phyloP scores from a whole-genome alignment of 108 stramenopile genomes.

The Nitzschia sp. region DNA sequence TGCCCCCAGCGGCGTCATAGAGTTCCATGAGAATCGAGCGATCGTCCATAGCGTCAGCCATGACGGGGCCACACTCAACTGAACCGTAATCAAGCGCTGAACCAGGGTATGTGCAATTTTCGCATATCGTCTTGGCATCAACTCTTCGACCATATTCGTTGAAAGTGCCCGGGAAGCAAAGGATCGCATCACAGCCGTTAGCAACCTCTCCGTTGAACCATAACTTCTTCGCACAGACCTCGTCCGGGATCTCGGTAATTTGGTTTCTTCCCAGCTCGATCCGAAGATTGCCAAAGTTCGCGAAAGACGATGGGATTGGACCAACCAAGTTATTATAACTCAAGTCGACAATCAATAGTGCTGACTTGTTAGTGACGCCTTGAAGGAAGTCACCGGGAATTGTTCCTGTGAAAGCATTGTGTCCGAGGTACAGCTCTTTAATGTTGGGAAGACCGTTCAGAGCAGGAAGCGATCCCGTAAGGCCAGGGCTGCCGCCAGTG shows the following conservation, averaged over 20 bases:
- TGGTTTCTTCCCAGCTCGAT: slow-evolving; percentile 62
- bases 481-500: slow-evolving; percentile 26
- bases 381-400: slow-evolving; percentile 44
- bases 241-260: slow-evolving; percentile 61
- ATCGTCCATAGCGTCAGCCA: slow-evolving; percentile 34
- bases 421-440: slow-evolving; percentile 40
- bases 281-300: slow-evolving; percentile 36
- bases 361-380: slow-evolving; percentile 37
- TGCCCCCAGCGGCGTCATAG: slow-evolving; percentile 60
- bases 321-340: slow-evolving; percentile 42
- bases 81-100: slow-evolving; percentile 51
- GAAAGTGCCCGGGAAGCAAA: slow-evolving; percentile 71
- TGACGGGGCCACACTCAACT: slow-evolving; percentile 40
- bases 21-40: slow-evolving; percentile 47
- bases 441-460: slow-evolving; percentile 39
- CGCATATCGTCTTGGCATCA: slow-evolving; percentile 47
- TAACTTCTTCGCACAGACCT: slow-evolving; percentile 57
- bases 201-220: slow-evolving; percentile 70
- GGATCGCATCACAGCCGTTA: slow-evolving; percentile 70
- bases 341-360: slow-evolving; percentile 43
- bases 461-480: slow-evolving; percentile 42
- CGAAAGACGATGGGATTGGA: slow-evolving; percentile 35
- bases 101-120: slow-evolving; percentile 57
- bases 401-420: slow-evolving; percentile 44
- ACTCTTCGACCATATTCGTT: slow-evolving; percentile 64